phyloP scores from a whole-genome alignment of 2,329 filamentous ascomycete species.

The Xylaria sp. region DNA sequence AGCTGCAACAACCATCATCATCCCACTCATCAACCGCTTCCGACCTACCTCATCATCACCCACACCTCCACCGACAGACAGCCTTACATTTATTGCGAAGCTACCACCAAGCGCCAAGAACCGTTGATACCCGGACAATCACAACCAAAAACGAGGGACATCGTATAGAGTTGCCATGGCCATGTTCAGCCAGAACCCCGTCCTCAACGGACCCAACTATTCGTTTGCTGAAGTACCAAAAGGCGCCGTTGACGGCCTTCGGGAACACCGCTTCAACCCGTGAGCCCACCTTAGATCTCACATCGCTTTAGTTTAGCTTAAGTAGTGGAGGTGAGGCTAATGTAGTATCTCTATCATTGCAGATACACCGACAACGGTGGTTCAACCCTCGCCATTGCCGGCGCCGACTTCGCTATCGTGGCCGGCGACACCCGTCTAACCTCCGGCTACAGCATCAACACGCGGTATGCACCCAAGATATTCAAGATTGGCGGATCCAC shows the following conservation, averaged over 20 bases:
- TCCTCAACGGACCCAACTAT: slow-evolving; percentile 76
- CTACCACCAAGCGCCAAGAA: slow-evolving; percentile 5
- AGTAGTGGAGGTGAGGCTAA: slow-evolving; percentile 13
- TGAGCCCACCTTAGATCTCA: slow-evolving; percentile 58
- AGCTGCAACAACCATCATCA: slow-evolving; percentile 34
- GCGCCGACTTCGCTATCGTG: slow-evolving; percentile 93
- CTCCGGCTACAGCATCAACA: slow-evolving; percentile 98
- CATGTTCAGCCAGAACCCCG: slow-evolving; percentile 76
- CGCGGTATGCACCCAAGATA: slow-evolving; percentile 91
- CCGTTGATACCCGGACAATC: slow-evolving; percentile 10
- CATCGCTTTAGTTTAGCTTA: background rate
- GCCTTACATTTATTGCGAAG: background rate
- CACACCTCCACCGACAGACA: background rate
- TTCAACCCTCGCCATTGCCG: slow-evolving; percentile 93
- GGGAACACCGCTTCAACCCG: slow-evolving; percentile 92
- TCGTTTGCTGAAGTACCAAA: slow-evolving; percentile 71
- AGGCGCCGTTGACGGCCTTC: slow-evolving; percentile 63
- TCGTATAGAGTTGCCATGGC: slow-evolving; percentile 59
- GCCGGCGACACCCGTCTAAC: slow-evolving; percentile 97
- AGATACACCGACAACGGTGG: slow-evolving; percentile 99
- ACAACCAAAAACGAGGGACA: slow-evolving; percentile 19
- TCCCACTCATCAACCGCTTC: slow-evolving; percentile 30
- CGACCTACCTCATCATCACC: slow-evolving; percentile 5
- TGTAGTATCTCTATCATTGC: slow-evolving; percentile 29
- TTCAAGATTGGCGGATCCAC: slow-evolving; percentile 96